phyloP scores from a whole-genome alignment of 495 filamentous ascomycete genomes.

The Saxispiralis lemnorum region DNA sequence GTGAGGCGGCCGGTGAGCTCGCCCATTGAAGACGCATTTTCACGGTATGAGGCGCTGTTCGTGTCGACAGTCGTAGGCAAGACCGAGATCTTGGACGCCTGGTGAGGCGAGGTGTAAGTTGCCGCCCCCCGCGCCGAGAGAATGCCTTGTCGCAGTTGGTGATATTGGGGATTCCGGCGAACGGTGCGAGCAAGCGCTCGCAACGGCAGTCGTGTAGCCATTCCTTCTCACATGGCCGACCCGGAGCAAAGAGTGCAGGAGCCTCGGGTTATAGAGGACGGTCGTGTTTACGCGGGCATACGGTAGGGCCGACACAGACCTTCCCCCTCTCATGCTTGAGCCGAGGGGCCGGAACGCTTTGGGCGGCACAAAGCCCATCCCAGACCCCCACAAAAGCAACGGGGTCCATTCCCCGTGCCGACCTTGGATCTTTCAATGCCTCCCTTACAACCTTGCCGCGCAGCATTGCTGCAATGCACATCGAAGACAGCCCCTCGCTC shows the following conservation, averaged over 20 bases:
- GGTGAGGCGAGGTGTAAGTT: constrained; percentile 29
- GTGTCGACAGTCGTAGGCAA: constrained; percentile 62
- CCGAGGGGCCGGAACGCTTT: too few species aligned
- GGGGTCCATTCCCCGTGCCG: too few species aligned
- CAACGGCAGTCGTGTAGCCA: constrained; percentile 9
- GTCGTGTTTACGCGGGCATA: too few species aligned
- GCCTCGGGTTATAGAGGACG: too few species aligned
- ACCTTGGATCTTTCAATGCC: background rate
- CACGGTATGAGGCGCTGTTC: constrained; percentile 55
- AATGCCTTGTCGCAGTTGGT: too few species aligned
- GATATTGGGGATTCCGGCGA: background rate
- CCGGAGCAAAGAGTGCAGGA: too few species aligned
- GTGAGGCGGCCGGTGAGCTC: constrained; percentile 49
- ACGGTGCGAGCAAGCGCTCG: constrained; percentile 7
- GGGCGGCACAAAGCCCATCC: too few species aligned
- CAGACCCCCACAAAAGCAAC: too few species aligned
- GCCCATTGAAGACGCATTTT: constrained; percentile 66
- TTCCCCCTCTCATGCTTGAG: too few species aligned
- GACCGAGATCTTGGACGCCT: constrained; percentile 51
- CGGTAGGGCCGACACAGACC: too few species aligned
- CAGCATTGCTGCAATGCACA: constrained; percentile 6
- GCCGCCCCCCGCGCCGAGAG: constrained; percentile 17
- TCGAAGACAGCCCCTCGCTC: background rate
- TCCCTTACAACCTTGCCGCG: constrained; percentile 5
- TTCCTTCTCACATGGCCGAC: background rate